These are phyloP conservation scores for Scytalidium sp. DNA, from an alignment of 2,329 filamentous ascomycete species.

Conservation along the genomic window DNA sequence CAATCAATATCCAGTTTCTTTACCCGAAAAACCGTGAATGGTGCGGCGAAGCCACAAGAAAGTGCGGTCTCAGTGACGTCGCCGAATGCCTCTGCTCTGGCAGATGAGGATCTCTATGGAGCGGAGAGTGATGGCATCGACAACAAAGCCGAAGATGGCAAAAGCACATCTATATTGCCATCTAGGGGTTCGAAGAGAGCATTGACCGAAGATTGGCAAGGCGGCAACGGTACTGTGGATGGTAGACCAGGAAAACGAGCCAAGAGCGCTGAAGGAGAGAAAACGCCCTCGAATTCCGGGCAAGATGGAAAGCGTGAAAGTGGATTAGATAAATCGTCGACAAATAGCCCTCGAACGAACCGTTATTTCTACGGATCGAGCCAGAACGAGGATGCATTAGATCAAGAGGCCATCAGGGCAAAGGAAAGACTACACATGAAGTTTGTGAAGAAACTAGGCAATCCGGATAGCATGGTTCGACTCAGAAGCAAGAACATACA, in stretches of 20 bases:
- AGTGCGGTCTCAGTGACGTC: background rate
- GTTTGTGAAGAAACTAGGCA: slow-evolving; percentile 88
- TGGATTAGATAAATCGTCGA: slow-evolving; percentile 14
- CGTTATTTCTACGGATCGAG: slow-evolving; percentile 48
- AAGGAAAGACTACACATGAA: slow-evolving; percentile 74
- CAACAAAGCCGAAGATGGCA: slow-evolving; percentile 12
- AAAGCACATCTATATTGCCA: slow-evolving; percentile 11
- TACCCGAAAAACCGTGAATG: slow-evolving; percentile 49
- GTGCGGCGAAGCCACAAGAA: background rate
- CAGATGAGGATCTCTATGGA: slow-evolving; percentile 19
- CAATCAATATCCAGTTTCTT: slow-evolving; percentile 87
- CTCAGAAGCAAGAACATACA: slow-evolving; percentile 59
- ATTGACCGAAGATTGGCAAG: slow-evolving; percentile 44
- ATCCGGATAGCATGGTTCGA: slow-evolving; percentile 74
- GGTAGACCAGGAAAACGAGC: slow-evolving; percentile 42
- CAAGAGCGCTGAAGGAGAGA: slow-evolving; percentile 37
- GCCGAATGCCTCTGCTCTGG: background rate
- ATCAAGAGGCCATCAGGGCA: slow-evolving; percentile 50
- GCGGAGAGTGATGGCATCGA: slow-evolving; percentile 21
- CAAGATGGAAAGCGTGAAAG: slow-evolving; percentile 1
- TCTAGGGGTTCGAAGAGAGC: slow-evolving; percentile 43
- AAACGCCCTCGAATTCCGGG: slow-evolving; percentile 19
- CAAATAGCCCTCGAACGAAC: slow-evolving; percentile 41
- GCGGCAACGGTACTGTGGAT: slow-evolving; percentile 36
- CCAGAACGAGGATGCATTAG: slow-evolving; percentile 36